Evolutionary conservation across 495 filamentous ascomycete genomes (phyloP), one percentile per base, ranked within the genome.

Genomic region (Penicillium coffeae): DNA sequence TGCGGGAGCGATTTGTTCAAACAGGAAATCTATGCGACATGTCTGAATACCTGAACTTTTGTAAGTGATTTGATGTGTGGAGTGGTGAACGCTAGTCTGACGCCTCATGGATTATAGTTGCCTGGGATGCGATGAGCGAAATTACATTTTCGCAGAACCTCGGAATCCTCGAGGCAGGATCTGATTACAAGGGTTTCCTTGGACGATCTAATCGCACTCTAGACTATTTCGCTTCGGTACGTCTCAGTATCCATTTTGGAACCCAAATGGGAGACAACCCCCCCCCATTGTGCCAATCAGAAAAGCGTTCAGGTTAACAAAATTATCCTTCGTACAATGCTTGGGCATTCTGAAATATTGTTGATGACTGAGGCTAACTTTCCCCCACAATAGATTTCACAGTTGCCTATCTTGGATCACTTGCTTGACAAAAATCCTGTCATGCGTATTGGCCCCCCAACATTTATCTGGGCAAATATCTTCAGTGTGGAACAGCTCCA

Each of bases 101-200:
- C 18, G 25, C 16, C 13, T 18, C 19, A n/a, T n/a, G n/a, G n/a
- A 16, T 9, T 5, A 14, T 35, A 64, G 61, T 64, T 46, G 65
- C 67, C 12, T 71, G 61, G 58, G 67, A 70, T 45, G 50, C 51
- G 3, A 63, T 68, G 42, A 54, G 62, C 21, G 50, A 67, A 32
- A 46, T 63, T 21, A 69, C 65, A 21, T 68, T 68, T 45, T 59
- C 54, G 6, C 27, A 59, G 14, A 52, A 50, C 35, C 42, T 63
- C 8, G 63, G 59, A n/a, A 48, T 58, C 44, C 45, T 53, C 47
- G 38, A 63, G 50, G 45, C 33, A n/a, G 51, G 51, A 12, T 38
- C 21, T 0, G 37, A 62, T 42, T 34, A 43, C 37, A 34, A 45
- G 45, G 43, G 52, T 32, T 36, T 59, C 40, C 38, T 64, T 3